These are phyloP conservation scores for Xylariaceae sp. DNA, from an alignment of 2,329 filamentous ascomycete species.

Conservation along the genomic window DNA sequence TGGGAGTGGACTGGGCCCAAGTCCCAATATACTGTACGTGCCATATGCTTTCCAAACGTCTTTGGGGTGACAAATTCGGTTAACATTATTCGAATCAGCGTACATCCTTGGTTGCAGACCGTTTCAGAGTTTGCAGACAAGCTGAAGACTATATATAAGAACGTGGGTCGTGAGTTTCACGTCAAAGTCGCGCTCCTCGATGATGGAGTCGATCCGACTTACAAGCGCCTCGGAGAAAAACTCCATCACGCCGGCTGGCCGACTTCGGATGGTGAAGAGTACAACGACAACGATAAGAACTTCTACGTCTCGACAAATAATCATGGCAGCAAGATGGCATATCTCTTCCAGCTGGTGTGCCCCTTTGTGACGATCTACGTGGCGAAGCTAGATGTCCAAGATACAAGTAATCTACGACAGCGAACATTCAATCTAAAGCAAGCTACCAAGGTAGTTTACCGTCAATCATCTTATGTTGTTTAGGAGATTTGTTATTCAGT, in stretches of 20 bases:
- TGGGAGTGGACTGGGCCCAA: too few species aligned
- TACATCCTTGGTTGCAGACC: neutral
- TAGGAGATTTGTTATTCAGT: neutral
- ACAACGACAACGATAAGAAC: neutral
- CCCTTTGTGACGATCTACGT: neutral
- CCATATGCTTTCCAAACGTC: too few species aligned
- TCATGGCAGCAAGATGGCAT: neutral
- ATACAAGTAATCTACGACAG: neutral
- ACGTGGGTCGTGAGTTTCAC: neutral
- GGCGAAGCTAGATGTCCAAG: neutral
- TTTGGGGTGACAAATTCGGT: too few species aligned
- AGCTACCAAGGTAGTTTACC: neutral
- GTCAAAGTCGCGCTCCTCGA: neutral
- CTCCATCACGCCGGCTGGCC: neutral
- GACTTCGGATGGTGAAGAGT: neutral
- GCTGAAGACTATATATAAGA: neutral
- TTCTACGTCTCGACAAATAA: neutral
- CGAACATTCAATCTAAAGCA: neutral
- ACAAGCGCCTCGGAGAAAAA: neutral
- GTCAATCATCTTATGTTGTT: too few species aligned
- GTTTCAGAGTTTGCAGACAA: neutral
- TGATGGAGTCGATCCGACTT: neutral
- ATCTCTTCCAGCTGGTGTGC: neutral
- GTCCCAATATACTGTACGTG: too few species aligned
- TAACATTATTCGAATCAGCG: neutral